Evolutionary conservation across 2,329 filamentous ascomycete species (phyloP), one percentile per base, ranked within the genome.

Genomic region (Botrytis byssoidea): DNA sequence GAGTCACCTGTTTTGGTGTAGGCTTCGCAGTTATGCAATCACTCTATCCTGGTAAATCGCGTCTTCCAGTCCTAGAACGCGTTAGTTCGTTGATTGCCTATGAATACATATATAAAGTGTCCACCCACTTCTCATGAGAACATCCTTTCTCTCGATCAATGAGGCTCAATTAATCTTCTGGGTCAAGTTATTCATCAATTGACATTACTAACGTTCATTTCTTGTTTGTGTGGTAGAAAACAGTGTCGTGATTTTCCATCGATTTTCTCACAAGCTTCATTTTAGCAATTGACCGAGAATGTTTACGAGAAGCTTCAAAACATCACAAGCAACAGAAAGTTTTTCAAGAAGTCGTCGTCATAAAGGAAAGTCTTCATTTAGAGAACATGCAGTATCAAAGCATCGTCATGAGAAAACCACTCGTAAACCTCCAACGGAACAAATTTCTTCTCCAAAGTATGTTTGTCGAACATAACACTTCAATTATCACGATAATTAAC

Each of bases 361-460:
- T 25, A 80, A 79, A 66, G 74, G 73, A 37, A 79, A 78, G 67
- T 75, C 77, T 18, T 81, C 80, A 29, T 82, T 82, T 70, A 74
- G 81, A 70, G 81, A 81, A n/a, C 78, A 82, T 76, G 80, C 78
- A 5, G 78, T 82, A 48, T 81, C 79, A n/a, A 82, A 82, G 71
- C 77, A 77, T 74, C 79, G 81, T 40, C 75, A 76, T 46, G 80
- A 81, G 55, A 76, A 78, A 67, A 74, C 79, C 9, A 32, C 48
- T 32, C 77, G 78, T 40, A 79, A 75, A 74, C 75, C 74, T 76
- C 77, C 78, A 64, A 75, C 76, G 46, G 80, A 80, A 64, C 78
- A 79, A 72, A 73, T 73, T 71, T 71, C 77, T 8, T 65, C 76
- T 6, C 74, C 72, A 73, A 77, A 73, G 80, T 81, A 76, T 76